Evolutionary conservation across 371 early-diverging fungal species (phyloP), one percentile per base, ranked within the genome.

Genomic region (Mortierella sp.): DNA sequence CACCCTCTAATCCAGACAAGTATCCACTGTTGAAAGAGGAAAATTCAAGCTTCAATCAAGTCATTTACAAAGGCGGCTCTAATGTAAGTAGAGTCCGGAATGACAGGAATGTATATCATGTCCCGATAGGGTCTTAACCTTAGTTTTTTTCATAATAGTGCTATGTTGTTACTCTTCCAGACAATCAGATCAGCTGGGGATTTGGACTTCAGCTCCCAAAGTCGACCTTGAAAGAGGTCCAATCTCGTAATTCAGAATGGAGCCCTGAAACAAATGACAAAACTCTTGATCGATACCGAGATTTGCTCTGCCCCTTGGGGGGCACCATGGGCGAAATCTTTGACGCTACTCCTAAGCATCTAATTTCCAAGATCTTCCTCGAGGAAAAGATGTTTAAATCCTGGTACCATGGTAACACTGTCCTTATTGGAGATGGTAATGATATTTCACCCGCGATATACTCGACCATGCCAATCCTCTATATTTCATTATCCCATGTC

Each of bases 201-300:
- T 35, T 67, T 42, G 55, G 56, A 3, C 19, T 19, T 3, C 74
- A 74, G 19, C 26, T 68, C 22, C 19, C 49, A 2, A 31, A 47
- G 10, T 19, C 51, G 1, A 28, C 34, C 29, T 45, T 47, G 40
- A 31, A 34, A 34, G 28, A 53, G 12, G 35, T 60, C 6, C 34
- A 34, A 29, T 75, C 65, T 45, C 55, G 53, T 2, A 68, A 64
- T 40, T 60, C 75, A 28, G 75, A 75, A n/a, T 75, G 75, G 75
- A 66, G 75, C 17, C 66, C 75, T 1, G 62, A 68, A 49, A 57
- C 66, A 7, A 68, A 60, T 23, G 68, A 63, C 15, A n/a, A n/a
- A n/a, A 37, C 13, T 2, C 40, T 37, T 37, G 40, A 37, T 8
- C 8, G 13, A 37, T 37, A 37, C 40, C 40, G 40, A 13, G 40